These are phyloP conservation scores for Effrenium voratum DNA, from an alignment of 73 alveolate genomes.

Conservation along the genomic window DNA sequence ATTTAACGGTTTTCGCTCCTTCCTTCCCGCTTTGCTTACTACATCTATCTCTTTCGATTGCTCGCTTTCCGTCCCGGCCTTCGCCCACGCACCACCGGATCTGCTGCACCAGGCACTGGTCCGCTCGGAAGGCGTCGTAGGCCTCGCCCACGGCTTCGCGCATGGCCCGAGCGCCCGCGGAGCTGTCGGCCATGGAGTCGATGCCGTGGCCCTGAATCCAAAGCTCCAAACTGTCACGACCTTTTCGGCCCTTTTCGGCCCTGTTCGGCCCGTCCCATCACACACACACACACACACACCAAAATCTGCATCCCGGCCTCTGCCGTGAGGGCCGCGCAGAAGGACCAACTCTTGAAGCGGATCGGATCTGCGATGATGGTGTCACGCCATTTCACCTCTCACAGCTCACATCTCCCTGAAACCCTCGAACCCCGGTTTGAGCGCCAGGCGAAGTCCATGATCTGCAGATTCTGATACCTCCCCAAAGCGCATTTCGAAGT, in stretches of 20 bases:
- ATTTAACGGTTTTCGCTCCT: background rate
- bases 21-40: too few species aligned
- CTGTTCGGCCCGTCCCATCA: too few species aligned
- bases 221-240: background rate
- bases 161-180: conserved; percentile 33
- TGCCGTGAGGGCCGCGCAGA: conserved; percentile 62
- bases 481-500: background rate
- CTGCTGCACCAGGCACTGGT: background rate
- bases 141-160: conserved; percentile 81
- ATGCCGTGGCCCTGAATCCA: conserved; percentile 50
- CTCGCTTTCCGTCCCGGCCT: background rate
- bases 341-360: conserved; percentile 89
- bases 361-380: conserved; percentile 25
- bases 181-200: conserved; percentile 79
- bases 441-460: conserved; percentile 57
- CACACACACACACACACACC: too few species aligned
- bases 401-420: background rate
- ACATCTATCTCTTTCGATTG: too few species aligned
- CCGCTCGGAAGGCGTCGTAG: background rate
- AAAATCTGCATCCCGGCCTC: conserved; percentile 19
- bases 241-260: background rate
- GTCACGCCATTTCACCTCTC: conserved; percentile 72
- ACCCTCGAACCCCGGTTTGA: background rate
- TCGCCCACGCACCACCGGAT: conserved; percentile 42
- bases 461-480: conserved; percentile 30